Conservation (phyloP, 768 basidiomycete genomes). For the Termitomyces sp. region DNA sequence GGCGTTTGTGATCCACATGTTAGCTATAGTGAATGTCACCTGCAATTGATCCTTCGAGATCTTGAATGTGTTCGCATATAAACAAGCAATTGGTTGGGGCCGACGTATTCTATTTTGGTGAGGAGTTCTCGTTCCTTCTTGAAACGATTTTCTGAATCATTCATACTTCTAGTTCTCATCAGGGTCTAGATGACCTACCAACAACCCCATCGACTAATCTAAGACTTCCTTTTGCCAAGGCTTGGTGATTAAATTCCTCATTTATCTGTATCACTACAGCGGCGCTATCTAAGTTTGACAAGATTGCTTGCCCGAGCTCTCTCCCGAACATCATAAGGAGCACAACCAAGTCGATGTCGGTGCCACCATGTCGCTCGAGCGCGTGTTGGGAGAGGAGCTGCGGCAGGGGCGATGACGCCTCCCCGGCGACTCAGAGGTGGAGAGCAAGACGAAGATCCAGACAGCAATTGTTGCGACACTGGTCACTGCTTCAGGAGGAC, state of each 20-base stretch:
- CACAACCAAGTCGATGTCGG: constrained; percentile 15
- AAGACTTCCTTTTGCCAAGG: neutral
- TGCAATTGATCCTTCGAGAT: too few relatives aligned
- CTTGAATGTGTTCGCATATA: constrained; percentile 6
- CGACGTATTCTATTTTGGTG: neutral
- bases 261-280: neutral
- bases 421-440: constrained; percentile 19
- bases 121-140: neutral
- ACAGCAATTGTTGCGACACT: constrained; percentile 24
- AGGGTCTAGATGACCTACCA: neutral
- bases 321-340: constrained; percentile 10
- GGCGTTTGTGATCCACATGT: too few relatives aligned
- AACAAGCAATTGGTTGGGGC: neutral
- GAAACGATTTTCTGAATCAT: neutral
- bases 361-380: constrained; percentile 20
- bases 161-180: neutral
- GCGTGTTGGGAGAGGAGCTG: constrained; percentile 22
- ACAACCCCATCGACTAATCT: neutral
- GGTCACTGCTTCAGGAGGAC: constrained; percentile 21
- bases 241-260: neutral
- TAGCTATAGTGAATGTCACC: too few relatives aligned
- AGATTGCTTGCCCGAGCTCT: constrained; percentile 11
- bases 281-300: neutral
- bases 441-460: constrained; percentile 23
- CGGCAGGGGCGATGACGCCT: constrained; percentile 28